Conservation (phyloP, 2,329 filamentous ascomycete genomes). For the Amesomyces nigricolor region DNA sequence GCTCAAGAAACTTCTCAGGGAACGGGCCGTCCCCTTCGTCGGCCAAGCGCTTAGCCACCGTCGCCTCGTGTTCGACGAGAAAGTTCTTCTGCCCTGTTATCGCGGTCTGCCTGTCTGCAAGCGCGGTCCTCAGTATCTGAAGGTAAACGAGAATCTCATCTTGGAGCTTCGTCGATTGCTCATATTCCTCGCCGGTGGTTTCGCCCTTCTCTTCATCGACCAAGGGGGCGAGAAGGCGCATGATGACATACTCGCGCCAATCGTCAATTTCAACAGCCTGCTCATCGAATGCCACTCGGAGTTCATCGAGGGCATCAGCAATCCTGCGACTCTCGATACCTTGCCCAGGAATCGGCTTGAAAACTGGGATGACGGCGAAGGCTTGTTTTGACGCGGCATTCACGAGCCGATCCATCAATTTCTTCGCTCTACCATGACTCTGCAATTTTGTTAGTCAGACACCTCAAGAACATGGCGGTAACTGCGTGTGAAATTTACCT, state of each 20-base stretch:
- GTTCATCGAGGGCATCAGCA: slow-evolving; percentile 58
- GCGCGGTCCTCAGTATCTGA: slow-evolving; percentile 65
- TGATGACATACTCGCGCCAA: slow-evolving; percentile 68
- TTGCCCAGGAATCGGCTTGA: slow-evolving; percentile 45
- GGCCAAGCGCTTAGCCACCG: slow-evolving; percentile 55
- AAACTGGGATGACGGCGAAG: slow-evolving; percentile 59
- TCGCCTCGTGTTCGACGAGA: slow-evolving; percentile 68
- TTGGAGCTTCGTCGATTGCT: slow-evolving; percentile 78
- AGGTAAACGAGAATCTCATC: slow-evolving; percentile 87
- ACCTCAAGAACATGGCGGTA: background rate
- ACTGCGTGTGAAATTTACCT: slow-evolving; percentile 26
- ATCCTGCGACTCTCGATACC: slow-evolving; percentile 70
- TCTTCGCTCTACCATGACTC: slow-evolving; percentile 50
- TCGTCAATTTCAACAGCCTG: slow-evolving; percentile 67
- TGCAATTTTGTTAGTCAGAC: slow-evolving; percentile 9
- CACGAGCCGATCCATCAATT: slow-evolving; percentile 58
- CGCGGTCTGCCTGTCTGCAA: slow-evolving; percentile 72
- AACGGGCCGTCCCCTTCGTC: slow-evolving; percentile 61
- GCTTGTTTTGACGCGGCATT: slow-evolving; percentile 46
- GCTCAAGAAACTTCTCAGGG: slow-evolving; percentile 54
- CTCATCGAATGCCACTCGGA: slow-evolving; percentile 62
- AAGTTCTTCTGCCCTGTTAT: slow-evolving; percentile 73
- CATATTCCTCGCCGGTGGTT: slow-evolving; percentile 83
- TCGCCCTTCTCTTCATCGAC: slow-evolving; percentile 78
- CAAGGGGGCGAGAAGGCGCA: slow-evolving; percentile 66